These are phyloP conservation scores for Quillaja saponaria DNA, from an alignment of 306 rosid genomes.

Conservation along the genomic window DNA sequence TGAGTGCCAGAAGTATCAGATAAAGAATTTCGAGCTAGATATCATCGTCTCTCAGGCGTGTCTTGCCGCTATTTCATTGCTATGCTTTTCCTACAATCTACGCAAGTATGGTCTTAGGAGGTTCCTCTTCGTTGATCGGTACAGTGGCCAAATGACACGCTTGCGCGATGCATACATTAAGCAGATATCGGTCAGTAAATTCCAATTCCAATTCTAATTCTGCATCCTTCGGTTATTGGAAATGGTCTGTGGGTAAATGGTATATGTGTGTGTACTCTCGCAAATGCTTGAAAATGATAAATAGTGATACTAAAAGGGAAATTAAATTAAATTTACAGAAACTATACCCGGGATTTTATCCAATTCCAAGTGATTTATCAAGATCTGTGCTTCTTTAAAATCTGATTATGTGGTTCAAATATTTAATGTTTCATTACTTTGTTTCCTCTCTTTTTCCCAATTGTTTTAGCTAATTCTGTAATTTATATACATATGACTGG, in stretches of 20 bases:
- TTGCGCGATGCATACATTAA: slow-evolving; percentile 51
- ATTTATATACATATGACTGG: no score
- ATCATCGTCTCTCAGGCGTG: slow-evolving; percentile 69
- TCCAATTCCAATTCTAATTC: not conserved
- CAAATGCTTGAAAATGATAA: not conserved
- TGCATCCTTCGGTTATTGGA: not conserved
- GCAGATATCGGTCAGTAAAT: slow-evolving; percentile 58
- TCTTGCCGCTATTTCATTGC: slow-evolving; percentile 72
- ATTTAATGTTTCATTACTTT: no score
- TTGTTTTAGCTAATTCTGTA: no score
- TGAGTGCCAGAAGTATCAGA: slow-evolving; percentile 47
- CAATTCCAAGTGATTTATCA: slow-evolving; percentile 1
- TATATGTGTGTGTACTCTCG: no score
- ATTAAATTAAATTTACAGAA: not conserved
- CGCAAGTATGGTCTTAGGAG: slow-evolving; percentile 65
- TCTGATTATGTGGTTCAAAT: not conserved
- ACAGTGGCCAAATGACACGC: slow-evolving; percentile 43
- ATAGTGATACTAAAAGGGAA: not conserved
- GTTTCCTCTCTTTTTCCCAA: no score
- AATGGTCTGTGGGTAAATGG: not conserved
- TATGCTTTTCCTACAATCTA: slow-evolving; percentile 61
- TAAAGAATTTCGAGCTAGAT: slow-evolving; percentile 55
- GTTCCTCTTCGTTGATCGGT: slow-evolving; percentile 73
- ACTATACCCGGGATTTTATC: not conserved
- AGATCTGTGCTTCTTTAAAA: not conserved